A percentile compares a stretch with the other conserved stretches of the same genome.
These are phyloP conservation scores for Orbilia oligospora DNA, from an alignment of 2,329 filamentous ascomycete species.

Conservation along the genomic window DNA sequence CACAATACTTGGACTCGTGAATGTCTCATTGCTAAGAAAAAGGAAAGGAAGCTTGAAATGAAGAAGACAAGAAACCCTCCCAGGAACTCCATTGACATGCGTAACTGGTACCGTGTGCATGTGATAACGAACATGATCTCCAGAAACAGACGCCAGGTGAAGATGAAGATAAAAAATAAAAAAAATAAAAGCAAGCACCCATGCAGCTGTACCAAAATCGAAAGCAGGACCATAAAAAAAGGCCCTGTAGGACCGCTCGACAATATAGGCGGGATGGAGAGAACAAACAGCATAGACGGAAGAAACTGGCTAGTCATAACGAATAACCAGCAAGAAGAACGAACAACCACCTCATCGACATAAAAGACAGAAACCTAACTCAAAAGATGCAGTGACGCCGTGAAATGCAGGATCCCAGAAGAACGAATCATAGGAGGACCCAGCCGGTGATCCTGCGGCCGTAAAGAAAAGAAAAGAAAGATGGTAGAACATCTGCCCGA, in stretches of 20 bases:
- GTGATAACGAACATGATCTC: conserved; percentile 28
- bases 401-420: conserved; percentile 52
- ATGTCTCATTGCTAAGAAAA: not conserved
- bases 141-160: conserved; percentile 40
- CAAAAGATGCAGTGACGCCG: conserved; percentile 34
- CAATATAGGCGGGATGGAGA: conserved; percentile 24
- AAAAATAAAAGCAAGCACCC: not conserved
- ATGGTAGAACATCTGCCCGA: not conserved
- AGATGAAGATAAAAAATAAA: not conserved
- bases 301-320: not conserved
- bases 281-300: not conserved
- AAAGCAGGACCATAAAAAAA: conserved; percentile 8
- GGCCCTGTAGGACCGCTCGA: conserved; percentile 4
- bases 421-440: conserved; percentile 34
- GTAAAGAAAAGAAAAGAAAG: not conserved
- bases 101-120: conserved; percentile 37
- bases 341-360: not conserved
- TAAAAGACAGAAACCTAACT: not conserved
- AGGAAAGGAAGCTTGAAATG: not conserved
- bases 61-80: conserved; percentile 13
- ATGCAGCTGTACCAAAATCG: conserved; percentile 12
- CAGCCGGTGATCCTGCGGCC: conserved; percentile 38
- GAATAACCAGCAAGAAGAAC: not conserved
- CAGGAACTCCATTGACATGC: conserved; percentile 53
- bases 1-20: not conserved